Evolutionary conservation across 352 stramenopile species (phyloP).

Genomic region (Phytophthora brassicae): DNA sequence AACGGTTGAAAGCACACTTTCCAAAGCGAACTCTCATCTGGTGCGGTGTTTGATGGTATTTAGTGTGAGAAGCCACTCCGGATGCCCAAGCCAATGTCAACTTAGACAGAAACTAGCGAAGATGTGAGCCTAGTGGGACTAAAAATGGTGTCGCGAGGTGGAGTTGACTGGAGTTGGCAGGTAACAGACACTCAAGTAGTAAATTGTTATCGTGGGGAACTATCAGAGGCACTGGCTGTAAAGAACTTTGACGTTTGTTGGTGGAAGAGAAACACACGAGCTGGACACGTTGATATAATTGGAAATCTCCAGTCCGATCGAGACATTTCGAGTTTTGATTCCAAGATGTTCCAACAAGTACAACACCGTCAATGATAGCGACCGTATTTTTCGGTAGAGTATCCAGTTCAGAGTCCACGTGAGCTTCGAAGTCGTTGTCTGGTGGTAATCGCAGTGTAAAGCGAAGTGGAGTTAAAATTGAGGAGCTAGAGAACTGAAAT

Average conservation of each 20-base stretch:
- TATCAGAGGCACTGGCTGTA: slow-evolving; percentile 17
- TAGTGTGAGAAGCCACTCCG: slow-evolving; percentile 65
- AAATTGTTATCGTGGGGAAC: slow-evolving; percentile 2
- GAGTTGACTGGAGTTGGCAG: neutral
- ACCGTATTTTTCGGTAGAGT: slow-evolving; percentile 9
- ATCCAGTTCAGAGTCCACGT: neutral
- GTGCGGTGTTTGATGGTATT: too few species aligned
- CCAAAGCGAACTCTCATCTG: neutral
- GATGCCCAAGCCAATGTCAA: slow-evolving; percentile 71
- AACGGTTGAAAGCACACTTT: neutral
- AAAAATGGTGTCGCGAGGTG: slow-evolving; percentile 16
- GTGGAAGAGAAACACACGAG: slow-evolving; percentile 7
- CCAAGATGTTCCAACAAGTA: slow-evolving; percentile 36
- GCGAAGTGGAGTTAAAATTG: neutral
- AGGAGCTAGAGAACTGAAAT: neutral
- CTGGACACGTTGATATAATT: slow-evolving; percentile 22
- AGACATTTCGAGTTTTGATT: slow-evolving; percentile 22
- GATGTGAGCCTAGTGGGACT: slow-evolving; percentile 13
- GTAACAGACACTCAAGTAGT: slow-evolving; percentile 24
- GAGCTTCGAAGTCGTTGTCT: neutral
- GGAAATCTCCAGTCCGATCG: neutral
- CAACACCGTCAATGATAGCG: slow-evolving; percentile 34
- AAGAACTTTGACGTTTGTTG: neutral
- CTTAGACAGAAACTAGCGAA: slow-evolving; percentile 35
- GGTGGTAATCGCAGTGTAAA: slow-evolving; percentile 11